A percentile compares a stretch with the other conserved stretches of the same genome.
Conservation (phyloP, 1,284 basidiomycete species). For the Inonotus obliquus region DNA sequence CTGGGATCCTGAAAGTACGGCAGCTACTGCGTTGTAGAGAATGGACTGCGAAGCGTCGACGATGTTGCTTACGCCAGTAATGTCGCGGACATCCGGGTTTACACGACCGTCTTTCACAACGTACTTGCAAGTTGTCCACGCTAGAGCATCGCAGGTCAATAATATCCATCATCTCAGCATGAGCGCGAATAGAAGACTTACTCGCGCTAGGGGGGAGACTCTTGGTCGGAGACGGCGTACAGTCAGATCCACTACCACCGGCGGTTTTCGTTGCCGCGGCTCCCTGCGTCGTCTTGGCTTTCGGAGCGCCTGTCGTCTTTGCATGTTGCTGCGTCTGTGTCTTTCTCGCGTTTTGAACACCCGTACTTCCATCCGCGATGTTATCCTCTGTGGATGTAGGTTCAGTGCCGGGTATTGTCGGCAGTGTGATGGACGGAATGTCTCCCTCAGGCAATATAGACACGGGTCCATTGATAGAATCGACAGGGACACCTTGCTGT, state of each 20-base stretch:
- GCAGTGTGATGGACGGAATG: background rate
- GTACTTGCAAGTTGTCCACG: constrained; percentile 59
- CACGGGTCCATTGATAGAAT: no score
- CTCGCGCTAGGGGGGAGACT: constrained; percentile 39
- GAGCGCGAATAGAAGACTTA: constrained; percentile 24
- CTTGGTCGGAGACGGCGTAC: constrained; percentile 41
- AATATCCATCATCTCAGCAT: constrained; percentile 19
- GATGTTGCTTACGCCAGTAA: constrained; percentile 52
- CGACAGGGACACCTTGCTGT: background rate
- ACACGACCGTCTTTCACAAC: constrained; percentile 51
- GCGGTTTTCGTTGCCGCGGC: constrained; percentile 15
- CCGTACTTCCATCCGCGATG: constrained; percentile 7
- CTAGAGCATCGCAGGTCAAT: constrained; percentile 27
- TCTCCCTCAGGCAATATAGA: no score
- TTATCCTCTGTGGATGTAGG: constrained; percentile 25
- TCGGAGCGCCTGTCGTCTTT: constrained; percentile 5
- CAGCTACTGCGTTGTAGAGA: constrained; percentile 58
- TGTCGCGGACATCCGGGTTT: constrained; percentile 57
- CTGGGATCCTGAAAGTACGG: constrained; percentile 39
- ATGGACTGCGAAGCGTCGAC: constrained; percentile 54
- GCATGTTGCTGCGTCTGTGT: constrained; percentile 26
- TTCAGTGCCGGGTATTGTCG: constrained; percentile 20
- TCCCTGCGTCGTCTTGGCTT: constrained; percentile 2
- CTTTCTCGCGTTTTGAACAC: constrained; percentile 16
- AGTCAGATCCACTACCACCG: constrained; percentile 22